phyloP scores from a whole-genome alignment of 2,329 filamentous ascomycete genomes.

The Claviceps lovelessii region DNA sequence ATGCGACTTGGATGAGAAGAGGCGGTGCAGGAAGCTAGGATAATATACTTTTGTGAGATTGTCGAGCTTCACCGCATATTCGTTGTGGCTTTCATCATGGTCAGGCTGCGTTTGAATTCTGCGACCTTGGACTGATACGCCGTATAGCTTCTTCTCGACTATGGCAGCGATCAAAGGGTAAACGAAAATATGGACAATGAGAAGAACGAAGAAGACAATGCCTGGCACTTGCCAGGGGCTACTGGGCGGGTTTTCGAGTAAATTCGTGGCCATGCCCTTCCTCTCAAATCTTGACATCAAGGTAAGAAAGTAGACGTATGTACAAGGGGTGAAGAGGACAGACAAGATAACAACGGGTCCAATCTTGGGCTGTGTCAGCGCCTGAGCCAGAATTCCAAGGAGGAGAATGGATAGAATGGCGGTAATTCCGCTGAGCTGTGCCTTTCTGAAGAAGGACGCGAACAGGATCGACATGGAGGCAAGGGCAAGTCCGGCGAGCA shows the following conservation, averaged over 20 bases:
- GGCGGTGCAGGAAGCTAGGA: slow-evolving; percentile 45
- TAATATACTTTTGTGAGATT: slow-evolving; percentile 66
- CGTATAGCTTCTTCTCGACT: slow-evolving; percentile 61
- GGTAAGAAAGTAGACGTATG: slow-evolving; percentile 69
- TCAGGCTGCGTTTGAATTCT: slow-evolving; percentile 29
- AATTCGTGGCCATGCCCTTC: slow-evolving; percentile 41
- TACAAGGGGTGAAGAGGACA: slow-evolving; percentile 72
- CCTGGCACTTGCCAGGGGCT: slow-evolving; percentile 57
- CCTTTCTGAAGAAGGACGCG: slow-evolving; percentile 70
- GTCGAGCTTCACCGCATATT: slow-evolving; percentile 52
- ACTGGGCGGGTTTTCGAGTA: slow-evolving; percentile 46
- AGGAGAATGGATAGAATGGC: slow-evolving; percentile 59
- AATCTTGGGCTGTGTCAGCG: slow-evolving; percentile 47
- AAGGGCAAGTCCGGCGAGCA: slow-evolving; percentile 63
- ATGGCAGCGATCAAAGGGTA: slow-evolving; percentile 65
- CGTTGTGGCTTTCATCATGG: slow-evolving; percentile 13
- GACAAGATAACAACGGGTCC: slow-evolving; percentile 54
- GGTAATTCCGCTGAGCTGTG: slow-evolving; percentile 75
- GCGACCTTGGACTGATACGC: slow-evolving; percentile 52
- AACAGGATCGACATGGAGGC: slow-evolving; percentile 70
- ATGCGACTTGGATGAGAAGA: slow-evolving; percentile 26
- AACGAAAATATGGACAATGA: slow-evolving; percentile 60
- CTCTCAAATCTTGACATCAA: slow-evolving; percentile 65
- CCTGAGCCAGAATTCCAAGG: slow-evolving; percentile 70
- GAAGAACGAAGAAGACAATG: slow-evolving; percentile 63